These are phyloP conservation scores for Sophora flavescens DNA, from an alignment of 306 rosid genomes.

Conservation along the genomic window DNA sequence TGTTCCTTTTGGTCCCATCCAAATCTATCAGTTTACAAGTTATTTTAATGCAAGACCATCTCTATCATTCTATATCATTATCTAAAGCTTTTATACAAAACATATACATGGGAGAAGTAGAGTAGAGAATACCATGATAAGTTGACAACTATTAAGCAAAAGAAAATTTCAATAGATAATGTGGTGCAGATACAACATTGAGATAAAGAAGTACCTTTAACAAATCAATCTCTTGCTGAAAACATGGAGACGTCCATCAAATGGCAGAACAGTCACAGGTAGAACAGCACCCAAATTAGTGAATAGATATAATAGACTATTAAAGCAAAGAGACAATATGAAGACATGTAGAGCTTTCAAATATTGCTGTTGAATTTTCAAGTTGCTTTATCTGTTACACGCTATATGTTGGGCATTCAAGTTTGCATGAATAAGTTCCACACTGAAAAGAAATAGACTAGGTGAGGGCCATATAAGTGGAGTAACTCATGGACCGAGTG, in stretches of 20 bases:
- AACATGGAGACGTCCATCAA: slow-evolving; percentile 52
- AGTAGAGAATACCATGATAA: neutral
- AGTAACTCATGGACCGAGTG: neutral
- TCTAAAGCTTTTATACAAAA: slow-evolving; percentile 38
- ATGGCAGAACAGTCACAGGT: slow-evolving; percentile 43
- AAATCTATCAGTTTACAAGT: slow-evolving; percentile 27
- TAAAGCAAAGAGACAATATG: slow-evolving; percentile 39
- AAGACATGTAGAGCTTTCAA: slow-evolving; percentile 16
- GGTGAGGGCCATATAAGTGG: slow-evolving; percentile 10
- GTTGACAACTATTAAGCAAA: slow-evolving; percentile 26
- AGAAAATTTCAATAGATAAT: slow-evolving; percentile 24
- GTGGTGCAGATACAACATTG: slow-evolving; percentile 30
- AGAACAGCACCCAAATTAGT: slow-evolving; percentile 59
- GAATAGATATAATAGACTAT: slow-evolving; percentile 32
- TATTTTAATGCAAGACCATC: slow-evolving; percentile 34
- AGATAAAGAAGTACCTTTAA: slow-evolving; percentile 73
- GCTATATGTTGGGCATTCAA: slow-evolving; percentile 20
- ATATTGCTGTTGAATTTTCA: slow-evolving; percentile 13
- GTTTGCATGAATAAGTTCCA: slow-evolving; percentile 1
- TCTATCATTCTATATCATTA: slow-evolving; percentile 12
- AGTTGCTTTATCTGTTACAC: slow-evolving; percentile 20
- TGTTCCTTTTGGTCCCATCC: slow-evolving; percentile 13
- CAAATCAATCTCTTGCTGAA: slow-evolving; percentile 98
- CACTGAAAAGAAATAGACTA: slow-evolving; percentile 11
- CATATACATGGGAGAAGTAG: slow-evolving; percentile 18